Evolutionary conservation across 345 rosid species (phyloP).

Genomic region (sweet orange (Citrus sinensis)): DNA sequence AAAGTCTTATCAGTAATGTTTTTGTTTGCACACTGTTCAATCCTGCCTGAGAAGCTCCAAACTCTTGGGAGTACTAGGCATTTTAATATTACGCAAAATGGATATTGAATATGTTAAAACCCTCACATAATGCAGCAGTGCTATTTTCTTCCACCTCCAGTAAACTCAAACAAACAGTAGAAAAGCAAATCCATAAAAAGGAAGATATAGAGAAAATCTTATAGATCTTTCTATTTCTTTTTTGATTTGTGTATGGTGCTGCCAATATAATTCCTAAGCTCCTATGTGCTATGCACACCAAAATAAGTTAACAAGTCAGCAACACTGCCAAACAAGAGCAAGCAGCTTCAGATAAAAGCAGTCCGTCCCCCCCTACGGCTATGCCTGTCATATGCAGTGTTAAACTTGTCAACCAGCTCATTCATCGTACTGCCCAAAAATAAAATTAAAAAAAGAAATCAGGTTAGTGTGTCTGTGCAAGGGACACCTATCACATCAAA

Average conservation of each 20-base stretch:
- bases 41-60: neutral
- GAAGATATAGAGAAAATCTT: neutral
- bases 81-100: neutral
- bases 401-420: slow-evolving; percentile 92
- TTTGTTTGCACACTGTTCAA: neutral
- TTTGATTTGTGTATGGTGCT: slow-evolving; percentile 2
- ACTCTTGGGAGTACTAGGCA: neutral
- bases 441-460: neutral
- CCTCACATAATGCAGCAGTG: neutral
- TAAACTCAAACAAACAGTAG: neutral
- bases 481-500: neutral
- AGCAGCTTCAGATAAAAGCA: slow-evolving; percentile 53
- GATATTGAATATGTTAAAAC: neutral
- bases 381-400: slow-evolving; percentile 90
- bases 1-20: neutral
- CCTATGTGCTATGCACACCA: slow-evolving; percentile 31
- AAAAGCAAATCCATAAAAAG: neutral
- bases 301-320: slow-evolving; percentile 8
- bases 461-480: neutral
- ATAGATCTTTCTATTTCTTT: slow-evolving; percentile 15
- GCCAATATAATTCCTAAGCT: slow-evolving; percentile 18
- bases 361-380: slow-evolving; percentile 90
- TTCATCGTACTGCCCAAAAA: slow-evolving; percentile 71
- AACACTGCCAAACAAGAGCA: neutral
- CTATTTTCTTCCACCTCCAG: neutral